Evolutionary conservation across 2,329 filamentous ascomycete species (phyloP).

Genomic region (Fragosphaeria purpurea): DNA sequence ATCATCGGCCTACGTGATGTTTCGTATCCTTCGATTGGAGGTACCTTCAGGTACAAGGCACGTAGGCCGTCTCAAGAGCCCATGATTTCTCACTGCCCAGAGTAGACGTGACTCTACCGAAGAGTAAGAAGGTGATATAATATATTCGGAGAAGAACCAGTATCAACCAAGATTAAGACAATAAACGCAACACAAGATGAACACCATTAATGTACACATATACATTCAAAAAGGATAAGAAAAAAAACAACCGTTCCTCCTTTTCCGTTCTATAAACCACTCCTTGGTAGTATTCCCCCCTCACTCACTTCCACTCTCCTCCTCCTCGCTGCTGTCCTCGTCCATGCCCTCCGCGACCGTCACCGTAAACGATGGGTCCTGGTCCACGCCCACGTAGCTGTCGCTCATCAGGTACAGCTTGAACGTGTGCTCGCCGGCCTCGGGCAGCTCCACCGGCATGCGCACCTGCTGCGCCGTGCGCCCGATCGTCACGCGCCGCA

Average conservation of each 20-base stretch:
- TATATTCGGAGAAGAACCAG: no score
- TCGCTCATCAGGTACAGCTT: slow-evolving; percentile 96
- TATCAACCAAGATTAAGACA: background rate
- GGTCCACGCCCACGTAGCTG: slow-evolving; percentile 92
- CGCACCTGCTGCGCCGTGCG: slow-evolving; percentile 60
- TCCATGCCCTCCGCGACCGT: slow-evolving; percentile 89
- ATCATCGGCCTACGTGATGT: no score
- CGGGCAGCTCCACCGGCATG: slow-evolving; percentile 81
- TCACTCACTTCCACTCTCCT: slow-evolving; percentile 21
- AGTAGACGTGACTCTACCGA: no score
- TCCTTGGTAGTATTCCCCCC: background rate
- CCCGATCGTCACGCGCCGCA: slow-evolving; percentile 87
- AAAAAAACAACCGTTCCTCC: background rate
- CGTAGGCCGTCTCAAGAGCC: no score
- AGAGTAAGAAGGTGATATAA: no score
- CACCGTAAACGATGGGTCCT: slow-evolving; percentile 82
- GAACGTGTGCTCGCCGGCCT: slow-evolving; percentile 70
- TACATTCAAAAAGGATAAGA: no score
- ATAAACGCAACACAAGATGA: no score
- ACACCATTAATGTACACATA: no score
- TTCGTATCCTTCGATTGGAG: no score
- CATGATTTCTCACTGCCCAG: no score
- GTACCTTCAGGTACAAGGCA: background rate
- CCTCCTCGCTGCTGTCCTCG: slow-evolving; percentile 79
- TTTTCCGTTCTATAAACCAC: background rate